Evolutionary conservation across 2,329 filamentous ascomycete genomes (phyloP).

Genomic region (Fusarium chaquense): DNA sequence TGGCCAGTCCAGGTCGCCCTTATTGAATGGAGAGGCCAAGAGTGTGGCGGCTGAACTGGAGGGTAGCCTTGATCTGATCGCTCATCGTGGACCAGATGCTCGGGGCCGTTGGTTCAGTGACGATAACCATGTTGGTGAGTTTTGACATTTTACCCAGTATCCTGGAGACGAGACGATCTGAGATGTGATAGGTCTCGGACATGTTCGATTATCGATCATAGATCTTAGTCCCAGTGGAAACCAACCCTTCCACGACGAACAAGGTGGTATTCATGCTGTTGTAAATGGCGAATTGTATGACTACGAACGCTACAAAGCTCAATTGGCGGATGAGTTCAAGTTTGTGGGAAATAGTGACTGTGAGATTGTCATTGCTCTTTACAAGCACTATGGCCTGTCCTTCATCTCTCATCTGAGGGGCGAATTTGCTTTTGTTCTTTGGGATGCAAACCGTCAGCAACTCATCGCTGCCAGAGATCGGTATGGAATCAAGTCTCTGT

Average conservation of each 20-base stretch:
- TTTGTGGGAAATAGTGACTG: conserved; percentile 9
- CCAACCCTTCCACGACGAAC: conserved; percentile 1
- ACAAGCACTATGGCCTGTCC: conserved; percentile 6
- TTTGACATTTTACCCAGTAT: neutral
- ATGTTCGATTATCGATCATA: conserved; percentile 10
- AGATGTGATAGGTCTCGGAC: neutral
- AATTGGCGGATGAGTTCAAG: neutral
- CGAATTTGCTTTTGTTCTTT: conserved; percentile 4
- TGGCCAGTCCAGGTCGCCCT: neutral
- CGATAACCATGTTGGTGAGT: neutral
- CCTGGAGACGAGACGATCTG: neutral
- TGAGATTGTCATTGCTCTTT: conserved; percentile 11
- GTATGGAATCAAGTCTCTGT: conserved; percentile 8
- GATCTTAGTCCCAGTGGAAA: conserved; percentile 5
- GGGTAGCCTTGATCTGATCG: conserved; percentile 6
- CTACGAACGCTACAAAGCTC: conserved; percentile 4
- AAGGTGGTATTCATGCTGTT: neutral
- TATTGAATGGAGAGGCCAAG: neutral
- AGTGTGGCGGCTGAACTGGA: neutral
- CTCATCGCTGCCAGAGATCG: conserved; percentile 5
- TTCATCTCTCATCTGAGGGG: conserved; percentile 4
- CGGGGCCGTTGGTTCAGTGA: conserved; percentile 10
- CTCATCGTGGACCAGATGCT: conserved; percentile 9
- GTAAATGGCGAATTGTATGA: conserved; percentile 4
- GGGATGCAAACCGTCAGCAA: neutral